These are phyloP conservation scores for Boletus patriciae DNA, from an alignment of 768 basidiomycete species.

Conservation along the genomic window DNA sequence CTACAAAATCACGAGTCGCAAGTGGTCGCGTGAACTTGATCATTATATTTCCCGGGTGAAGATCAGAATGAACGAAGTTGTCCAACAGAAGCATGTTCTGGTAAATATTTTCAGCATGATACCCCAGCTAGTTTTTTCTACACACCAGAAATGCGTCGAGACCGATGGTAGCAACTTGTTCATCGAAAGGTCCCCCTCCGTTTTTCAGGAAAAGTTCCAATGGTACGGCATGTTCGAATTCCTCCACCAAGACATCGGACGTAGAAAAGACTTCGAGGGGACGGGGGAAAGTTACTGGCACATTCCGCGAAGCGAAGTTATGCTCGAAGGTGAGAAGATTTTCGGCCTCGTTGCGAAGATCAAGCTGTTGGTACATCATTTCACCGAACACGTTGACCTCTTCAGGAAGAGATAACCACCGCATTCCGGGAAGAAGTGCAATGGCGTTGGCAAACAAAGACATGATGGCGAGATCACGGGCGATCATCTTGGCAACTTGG, in stretches of 20 bases:
- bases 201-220: slow-evolving; percentile 83
- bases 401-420: slow-evolving; percentile 94
- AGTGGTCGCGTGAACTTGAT: slow-evolving; percentile 93
- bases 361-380: slow-evolving; percentile 96
- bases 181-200: slow-evolving; percentile 90
- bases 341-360: slow-evolving; percentile 85
- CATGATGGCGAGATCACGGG: slow-evolving; percentile 94
- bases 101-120: neutral
- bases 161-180: slow-evolving; percentile 86
- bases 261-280: slow-evolving; percentile 84
- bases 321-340: slow-evolving; percentile 83
- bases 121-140: slow-evolving; percentile 7
- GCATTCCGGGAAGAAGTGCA: slow-evolving; percentile 84
- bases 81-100: slow-evolving; percentile 98
- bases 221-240: slow-evolving; percentile 90
- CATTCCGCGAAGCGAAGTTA: slow-evolving; percentile 78
- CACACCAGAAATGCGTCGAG: slow-evolving; percentile 92
- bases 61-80: slow-evolving; percentile 93
- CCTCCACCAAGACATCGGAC: slow-evolving; percentile 82
- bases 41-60: slow-evolving; percentile 96
- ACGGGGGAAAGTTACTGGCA: slow-evolving; percentile 87
- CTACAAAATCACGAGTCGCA: slow-evolving; percentile 61
- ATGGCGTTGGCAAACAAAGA: slow-evolving; percentile 81
- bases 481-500: slow-evolving; percentile 74
- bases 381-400: slow-evolving; percentile 92